Base-by-base conservation (phyloP, 192 early-diverging fungal species). In the Dimargaris xerosporica region DNA sequence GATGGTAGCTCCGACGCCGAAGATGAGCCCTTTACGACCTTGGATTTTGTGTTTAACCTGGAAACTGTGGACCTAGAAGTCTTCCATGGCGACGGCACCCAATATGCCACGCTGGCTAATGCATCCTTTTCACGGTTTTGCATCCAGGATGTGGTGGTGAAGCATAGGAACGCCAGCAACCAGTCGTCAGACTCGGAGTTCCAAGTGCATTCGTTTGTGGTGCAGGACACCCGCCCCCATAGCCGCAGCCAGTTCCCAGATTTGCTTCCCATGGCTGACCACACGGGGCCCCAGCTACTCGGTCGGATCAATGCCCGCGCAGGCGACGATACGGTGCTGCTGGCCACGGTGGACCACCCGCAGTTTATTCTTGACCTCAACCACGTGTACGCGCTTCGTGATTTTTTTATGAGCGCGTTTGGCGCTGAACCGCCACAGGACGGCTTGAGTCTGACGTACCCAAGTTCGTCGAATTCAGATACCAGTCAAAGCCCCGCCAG, bases 311-410 rank as follows among this genome's bases (percentile, higher is more conserved):
- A 73, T 44, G 65, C 69, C 5, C 67, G 70, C 29, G 65, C 73
- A 0, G 70, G 69, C 9, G 77, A 77, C 10, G 70, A 72, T 13
- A 72, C 78, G 65, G 69, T 86, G 4, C 79, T 81, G 26, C 62
- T 90, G 50, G 70, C 90, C 29, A 91, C 88, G 9, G 64, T 98
- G 26, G 86, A 91, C 64, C 83, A 82, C 41, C 88, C 93, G 10
- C 86, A 86, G 46, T 66, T 96, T 5, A 81, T 94, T 60, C 75
- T 98, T 43, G 85, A 88, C 25, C 75, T 94, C 25, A 91, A 98
- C 71, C 90, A 94, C 63, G 67, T 90, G 21, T 90, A 94, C 62
- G 75, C 82, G 13, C 69, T 96, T 29, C 67, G 78, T 43, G 78
- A 81, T 52, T 98, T 87, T 71, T 86, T 91, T 52, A 84, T 77